Base-by-base conservation (phyloP, 2,329 filamentous ascomycete species). In the Alternaria arborescens region DNA sequence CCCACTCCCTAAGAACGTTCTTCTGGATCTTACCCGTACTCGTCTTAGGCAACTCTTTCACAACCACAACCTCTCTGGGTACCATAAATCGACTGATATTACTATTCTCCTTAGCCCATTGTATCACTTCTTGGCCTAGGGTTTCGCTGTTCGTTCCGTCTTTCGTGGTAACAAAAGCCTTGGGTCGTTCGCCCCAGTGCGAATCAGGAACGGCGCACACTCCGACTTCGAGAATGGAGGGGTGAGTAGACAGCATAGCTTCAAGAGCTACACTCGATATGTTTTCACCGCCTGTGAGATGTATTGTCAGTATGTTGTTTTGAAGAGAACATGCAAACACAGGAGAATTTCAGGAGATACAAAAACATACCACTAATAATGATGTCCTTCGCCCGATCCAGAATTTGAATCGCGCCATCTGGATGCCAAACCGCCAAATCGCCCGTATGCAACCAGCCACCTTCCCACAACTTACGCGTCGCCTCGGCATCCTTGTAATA, bases 1-100 rank as follows among this genome's bases (percentile, higher is more conserved):
- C 91, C 94, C 94, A 97, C 69, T 92, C 90, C 61, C 95, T 83
- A 56, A 99, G 79, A 7, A 97, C 87, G 72, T 97, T 98, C 87
- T 99, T 99, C 86, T 93, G 90, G 61, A 98, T 86, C 85, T 99
- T 99, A 3, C 95, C 95, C 0, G 95, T 99, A 78, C 91, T 95
- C 28, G 95, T 99, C 86, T 99, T 99, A 10, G 95, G 95, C 66
- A 99, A 82, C 78, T 97, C 94, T 6, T 82, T 68, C n/a, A 99
- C 87, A 43, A 98, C 83, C 78, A 97, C 92, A 1, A 90, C 86
- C 77, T 90, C 88, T 52, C 84, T 82, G 12, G 87, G 88, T 44
- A 90, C 89, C 95, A 98, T 98, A 76, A 97, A 99, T 66, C 89
- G 88, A 80, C 91, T 94, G 69, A 99, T 97, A 28, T 84, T 84